Conservation (phyloP, 495 filamentous ascomycete genomes). For the Aspergillus campestris region DNA sequence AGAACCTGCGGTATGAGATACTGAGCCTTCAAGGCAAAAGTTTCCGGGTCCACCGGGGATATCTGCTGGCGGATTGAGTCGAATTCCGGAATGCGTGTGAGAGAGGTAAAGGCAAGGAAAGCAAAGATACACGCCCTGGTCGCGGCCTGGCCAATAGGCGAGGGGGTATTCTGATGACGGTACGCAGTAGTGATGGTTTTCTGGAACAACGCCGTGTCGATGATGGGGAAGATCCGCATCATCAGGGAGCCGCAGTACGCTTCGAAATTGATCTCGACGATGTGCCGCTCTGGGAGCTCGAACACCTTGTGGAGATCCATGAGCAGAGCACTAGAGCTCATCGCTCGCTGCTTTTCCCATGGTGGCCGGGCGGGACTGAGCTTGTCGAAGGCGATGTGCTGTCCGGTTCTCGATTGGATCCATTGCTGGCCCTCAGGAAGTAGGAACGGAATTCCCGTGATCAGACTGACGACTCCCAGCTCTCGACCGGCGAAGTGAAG, state of each 20-base stretch:
- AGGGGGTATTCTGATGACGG: constrained; percentile 7
- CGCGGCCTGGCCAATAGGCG: constrained; percentile 13
- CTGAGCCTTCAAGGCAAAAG: constrained; percentile 27
- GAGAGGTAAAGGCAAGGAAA: constrained; percentile 31
- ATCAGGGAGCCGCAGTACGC: constrained; percentile 21
- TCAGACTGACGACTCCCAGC: constrained; percentile 36
- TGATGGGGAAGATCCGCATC: constrained; percentile 34
- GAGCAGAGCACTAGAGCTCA: constrained; percentile 15
- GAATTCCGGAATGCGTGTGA: constrained; percentile 15
- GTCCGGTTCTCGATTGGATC: constrained; percentile 39
- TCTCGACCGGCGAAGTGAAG: constrained; percentile 43
- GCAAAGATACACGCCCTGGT: constrained; percentile 37
- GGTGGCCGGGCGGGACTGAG: constrained; percentile 24
- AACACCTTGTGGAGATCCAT: constrained; percentile 19
- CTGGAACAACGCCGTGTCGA: constrained; percentile 32
- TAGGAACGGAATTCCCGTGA: constrained; percentile 40
- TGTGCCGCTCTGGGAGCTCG: constrained; percentile 19
- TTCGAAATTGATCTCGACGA: constrained; percentile 16
- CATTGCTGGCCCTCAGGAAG: constrained; percentile 37
- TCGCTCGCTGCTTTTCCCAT: constrained; percentile 27
- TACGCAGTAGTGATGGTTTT: constrained; percentile 37
- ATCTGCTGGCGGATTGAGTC: neutral
- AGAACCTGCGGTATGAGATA: constrained; percentile 32
- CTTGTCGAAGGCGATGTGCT: constrained; percentile 27
- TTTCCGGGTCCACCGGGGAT: constrained; percentile 26